Percentiles rank a stretch among this genome's conserved stretches.
These are phyloP conservation scores for Diaporthe humulicola DNA, from an alignment of 2,329 filamentous ascomycete genomes.

Conservation along the genomic window DNA sequence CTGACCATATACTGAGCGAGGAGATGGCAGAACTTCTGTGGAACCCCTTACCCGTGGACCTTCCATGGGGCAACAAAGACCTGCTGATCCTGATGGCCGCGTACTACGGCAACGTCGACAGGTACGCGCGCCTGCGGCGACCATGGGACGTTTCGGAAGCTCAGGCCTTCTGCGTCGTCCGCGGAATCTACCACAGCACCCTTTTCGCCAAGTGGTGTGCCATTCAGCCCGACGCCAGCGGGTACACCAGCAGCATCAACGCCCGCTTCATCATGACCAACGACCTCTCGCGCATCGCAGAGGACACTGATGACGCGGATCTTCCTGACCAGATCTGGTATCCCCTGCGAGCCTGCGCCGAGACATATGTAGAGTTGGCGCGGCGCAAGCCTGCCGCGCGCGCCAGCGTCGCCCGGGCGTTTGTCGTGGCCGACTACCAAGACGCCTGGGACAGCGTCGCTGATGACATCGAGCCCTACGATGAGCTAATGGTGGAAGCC, in stretches of 20 bases:
- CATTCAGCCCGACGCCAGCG: not conserved
- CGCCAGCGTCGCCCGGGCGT: conserved; percentile 28
- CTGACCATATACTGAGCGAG: not conserved
- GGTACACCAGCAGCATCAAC: not conserved
- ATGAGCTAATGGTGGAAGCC: conserved; percentile 10
- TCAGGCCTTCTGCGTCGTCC: not conserved
- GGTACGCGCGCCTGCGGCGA: conserved; percentile 52
- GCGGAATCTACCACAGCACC: not conserved
- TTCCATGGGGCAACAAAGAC: conserved; percentile 53
- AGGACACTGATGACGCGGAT: conserved; percentile 14
- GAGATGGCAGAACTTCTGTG: not conserved
- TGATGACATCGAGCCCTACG: conserved; percentile 1
- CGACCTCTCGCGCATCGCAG: not conserved
- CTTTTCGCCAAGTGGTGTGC: not conserved
- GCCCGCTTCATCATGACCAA: conserved; percentile 5
- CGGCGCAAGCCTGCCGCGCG: conserved; percentile 24
- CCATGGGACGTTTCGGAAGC: not conserved
- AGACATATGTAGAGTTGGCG: conserved; percentile 30
- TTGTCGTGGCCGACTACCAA: conserved; percentile 36
- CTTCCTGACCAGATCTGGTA: conserved; percentile 39
- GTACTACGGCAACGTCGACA: conserved; percentile 54
- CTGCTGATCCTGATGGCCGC: conserved; percentile 54
- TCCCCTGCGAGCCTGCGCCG: conserved; percentile 21
- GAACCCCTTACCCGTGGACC: not conserved
- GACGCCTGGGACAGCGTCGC: conserved; percentile 30